phyloP scores from a whole-genome alignment of 768 basidiomycete genomes.

The Kwoniella europaea region DNA sequence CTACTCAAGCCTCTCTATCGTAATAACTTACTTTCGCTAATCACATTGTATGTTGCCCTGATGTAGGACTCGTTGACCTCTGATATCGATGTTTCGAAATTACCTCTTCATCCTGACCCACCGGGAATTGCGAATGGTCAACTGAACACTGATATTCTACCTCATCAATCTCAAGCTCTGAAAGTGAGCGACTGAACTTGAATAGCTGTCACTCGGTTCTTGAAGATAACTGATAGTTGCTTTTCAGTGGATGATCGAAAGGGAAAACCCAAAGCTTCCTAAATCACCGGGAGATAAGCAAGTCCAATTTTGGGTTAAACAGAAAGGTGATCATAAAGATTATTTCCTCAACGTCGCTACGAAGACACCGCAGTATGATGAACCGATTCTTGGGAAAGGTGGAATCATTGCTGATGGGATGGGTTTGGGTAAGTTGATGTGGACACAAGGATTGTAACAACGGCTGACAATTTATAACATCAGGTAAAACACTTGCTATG shows the following conservation, averaged over 20 bases:
- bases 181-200: slow-evolving; percentile 28
- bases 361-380: slow-evolving; percentile 68
- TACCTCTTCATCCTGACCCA: slow-evolving; percentile 74
- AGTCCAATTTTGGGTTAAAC: slow-evolving; percentile 82
- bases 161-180: slow-evolving; percentile 67
- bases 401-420: slow-evolving; percentile 89
- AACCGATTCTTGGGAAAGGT: slow-evolving; percentile 76
- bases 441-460: neutral
- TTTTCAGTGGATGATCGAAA: slow-evolving; percentile 74
- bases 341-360: slow-evolving; percentile 85
- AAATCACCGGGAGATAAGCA: slow-evolving; percentile 70
- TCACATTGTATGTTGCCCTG: neutral
- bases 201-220: neutral
- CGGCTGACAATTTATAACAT: slow-evolving; percentile 17
- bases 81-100: slow-evolving; percentile 67
- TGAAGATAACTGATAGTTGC: neutral
- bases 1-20: neutral
- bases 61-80: slow-evolving; percentile 50
- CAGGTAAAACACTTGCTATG: slow-evolving; percentile 91
- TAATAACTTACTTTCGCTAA: slow-evolving; percentile 53
- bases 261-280: slow-evolving; percentile 78
- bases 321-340: slow-evolving; percentile 57
- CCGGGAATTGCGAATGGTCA: slow-evolving; percentile 72
- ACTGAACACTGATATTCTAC: slow-evolving; percentile 73
- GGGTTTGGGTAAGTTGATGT: slow-evolving; percentile 65